Conservation (phyloP, 306 rosid species). For the Betula pendula region DNA sequence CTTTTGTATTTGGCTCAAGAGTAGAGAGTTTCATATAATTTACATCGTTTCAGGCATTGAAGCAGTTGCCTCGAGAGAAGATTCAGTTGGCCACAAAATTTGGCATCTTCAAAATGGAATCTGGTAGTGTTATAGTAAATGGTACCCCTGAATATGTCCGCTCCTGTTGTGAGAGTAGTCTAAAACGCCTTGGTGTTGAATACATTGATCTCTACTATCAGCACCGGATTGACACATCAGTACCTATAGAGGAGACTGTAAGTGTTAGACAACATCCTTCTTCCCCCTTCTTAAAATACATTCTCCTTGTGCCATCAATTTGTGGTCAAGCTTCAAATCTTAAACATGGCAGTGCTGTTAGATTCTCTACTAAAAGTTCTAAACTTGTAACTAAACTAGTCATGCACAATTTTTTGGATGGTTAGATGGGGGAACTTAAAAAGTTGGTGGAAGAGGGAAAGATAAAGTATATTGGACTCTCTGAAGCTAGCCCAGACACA, state of each 20-base stretch:
- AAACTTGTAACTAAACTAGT: neutral
- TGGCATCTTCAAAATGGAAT: constrained; percentile 49
- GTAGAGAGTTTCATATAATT: neutral
- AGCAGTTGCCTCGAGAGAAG: constrained; percentile 67
- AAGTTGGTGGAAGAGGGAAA: constrained; percentile 69
- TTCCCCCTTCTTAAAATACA: neutral
- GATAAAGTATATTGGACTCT: constrained; percentile 63
- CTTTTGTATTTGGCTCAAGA: neutral
- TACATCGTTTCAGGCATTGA: constrained; percentile 49
- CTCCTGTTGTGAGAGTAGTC: constrained; percentile 72
- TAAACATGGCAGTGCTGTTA: constrained; percentile 6
- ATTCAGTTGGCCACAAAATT: constrained; percentile 81
- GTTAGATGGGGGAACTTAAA: constrained; percentile 63
- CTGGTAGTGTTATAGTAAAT: constrained; percentile 32
- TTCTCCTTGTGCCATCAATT: neutral
- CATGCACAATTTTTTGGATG: neutral
- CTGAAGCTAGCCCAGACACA: constrained; percentile 68
- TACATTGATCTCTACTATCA: constrained; percentile 87
- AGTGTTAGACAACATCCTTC: constrained; percentile 16
- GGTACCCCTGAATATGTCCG: constrained; percentile 89
- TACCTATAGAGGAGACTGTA: constrained; percentile 83
- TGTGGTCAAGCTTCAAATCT: neutral
- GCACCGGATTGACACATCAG: constrained; percentile 72
- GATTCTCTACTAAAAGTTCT: neutral
- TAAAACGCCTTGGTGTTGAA: constrained; percentile 66